phyloP scores from a whole-genome alignment of 768 basidiomycete species.

The Pleurotus pulmonarius region DNA sequence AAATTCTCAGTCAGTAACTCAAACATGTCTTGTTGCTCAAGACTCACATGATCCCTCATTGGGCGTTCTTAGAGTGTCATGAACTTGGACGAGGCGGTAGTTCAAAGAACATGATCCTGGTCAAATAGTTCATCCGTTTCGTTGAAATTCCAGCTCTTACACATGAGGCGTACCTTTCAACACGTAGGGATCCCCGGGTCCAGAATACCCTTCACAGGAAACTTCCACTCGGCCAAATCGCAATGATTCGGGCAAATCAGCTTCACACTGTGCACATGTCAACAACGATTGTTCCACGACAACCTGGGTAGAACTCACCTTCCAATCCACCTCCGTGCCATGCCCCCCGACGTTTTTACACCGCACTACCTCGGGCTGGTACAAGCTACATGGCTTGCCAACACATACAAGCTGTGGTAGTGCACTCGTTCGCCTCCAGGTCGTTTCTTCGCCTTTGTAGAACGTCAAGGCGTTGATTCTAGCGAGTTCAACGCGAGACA shows the following conservation, averaged over 20 bases:
- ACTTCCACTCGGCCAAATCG: conserved; percentile 84
- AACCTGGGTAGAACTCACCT: conserved; percentile 40
- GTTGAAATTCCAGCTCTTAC: not conserved
- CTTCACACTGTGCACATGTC: conserved; percentile 65
- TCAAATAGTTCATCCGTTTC: not conserved
- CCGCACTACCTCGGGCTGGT: conserved; percentile 80
- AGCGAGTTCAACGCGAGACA: conserved; percentile 71
- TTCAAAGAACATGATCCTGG: conserved; percentile 85
- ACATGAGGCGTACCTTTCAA: conserved; percentile 59
- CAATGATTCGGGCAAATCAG: conserved; percentile 79
- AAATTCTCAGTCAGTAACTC: conserved; percentile 10
- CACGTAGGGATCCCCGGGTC: conserved; percentile 79
- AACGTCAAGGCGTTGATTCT: conserved; percentile 76
- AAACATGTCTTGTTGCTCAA: conserved; percentile 21
- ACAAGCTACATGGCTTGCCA: conserved; percentile 74
- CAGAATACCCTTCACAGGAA: conserved; percentile 88
- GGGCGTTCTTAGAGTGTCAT: conserved; percentile 35
- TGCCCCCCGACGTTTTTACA: conserved; percentile 77
- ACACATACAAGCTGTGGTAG: conserved; percentile 78
- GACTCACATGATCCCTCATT: conserved; percentile 21
- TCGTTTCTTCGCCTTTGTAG: conserved; percentile 65
- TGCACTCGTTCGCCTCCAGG: conserved; percentile 59
- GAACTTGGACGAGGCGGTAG: conserved; percentile 76
- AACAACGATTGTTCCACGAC: not conserved
- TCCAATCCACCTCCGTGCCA: conserved; percentile 88